These are phyloP conservation scores for Rhodotorula sp. DNA, from an alignment of 1,284 basidiomycete species.

Conservation along the genomic window DNA sequence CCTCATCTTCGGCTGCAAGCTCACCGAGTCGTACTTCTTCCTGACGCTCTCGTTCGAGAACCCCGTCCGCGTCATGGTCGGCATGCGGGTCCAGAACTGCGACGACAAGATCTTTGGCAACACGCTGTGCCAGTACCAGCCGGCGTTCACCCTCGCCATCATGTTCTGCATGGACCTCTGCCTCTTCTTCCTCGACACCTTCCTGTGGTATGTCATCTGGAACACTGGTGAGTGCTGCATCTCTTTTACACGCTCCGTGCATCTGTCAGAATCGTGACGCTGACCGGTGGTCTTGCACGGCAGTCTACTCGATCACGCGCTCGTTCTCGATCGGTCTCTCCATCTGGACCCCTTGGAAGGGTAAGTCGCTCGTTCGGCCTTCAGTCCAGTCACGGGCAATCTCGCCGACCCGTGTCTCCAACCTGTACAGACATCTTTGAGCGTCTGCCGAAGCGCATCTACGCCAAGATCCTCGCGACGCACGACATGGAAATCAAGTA, in stretches of 20 bases:
- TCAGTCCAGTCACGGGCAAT: background rate
- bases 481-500: slow-evolving; percentile 93
- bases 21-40: slow-evolving; percentile 93
- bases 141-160: slow-evolving; percentile 84
- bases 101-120: slow-evolving; percentile 76
- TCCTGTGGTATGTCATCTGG: slow-evolving; percentile 95
- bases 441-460: slow-evolving; percentile 88
- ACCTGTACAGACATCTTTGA: slow-evolving; percentile 70
- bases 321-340: slow-evolving; percentile 87
- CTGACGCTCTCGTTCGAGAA: slow-evolving; percentile 87
- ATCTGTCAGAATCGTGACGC: background rate
- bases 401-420: background rate
- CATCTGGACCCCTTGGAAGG: slow-evolving; percentile 94
- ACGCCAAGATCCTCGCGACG: slow-evolving; percentile 86
- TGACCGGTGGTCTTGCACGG: too few relatives aligned
- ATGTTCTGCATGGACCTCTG: slow-evolving; percentile 96
- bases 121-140: slow-evolving; percentile 79
- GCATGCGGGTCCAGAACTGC: slow-evolving; percentile 87
- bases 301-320: slow-evolving; percentile 79
- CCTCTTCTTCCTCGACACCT: slow-evolving; percentile 94
- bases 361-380: background rate
- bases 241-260: slow-evolving; percentile 59
- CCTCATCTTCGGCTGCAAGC: slow-evolving; percentile 89
- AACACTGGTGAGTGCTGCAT: slow-evolving; percentile 74
- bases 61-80: slow-evolving; percentile 84